Evolutionary conservation across 345 rosid genomes (phyloP), one percentile per base, ranked within the genome.

Genomic region (Combretum micranthum): DNA sequence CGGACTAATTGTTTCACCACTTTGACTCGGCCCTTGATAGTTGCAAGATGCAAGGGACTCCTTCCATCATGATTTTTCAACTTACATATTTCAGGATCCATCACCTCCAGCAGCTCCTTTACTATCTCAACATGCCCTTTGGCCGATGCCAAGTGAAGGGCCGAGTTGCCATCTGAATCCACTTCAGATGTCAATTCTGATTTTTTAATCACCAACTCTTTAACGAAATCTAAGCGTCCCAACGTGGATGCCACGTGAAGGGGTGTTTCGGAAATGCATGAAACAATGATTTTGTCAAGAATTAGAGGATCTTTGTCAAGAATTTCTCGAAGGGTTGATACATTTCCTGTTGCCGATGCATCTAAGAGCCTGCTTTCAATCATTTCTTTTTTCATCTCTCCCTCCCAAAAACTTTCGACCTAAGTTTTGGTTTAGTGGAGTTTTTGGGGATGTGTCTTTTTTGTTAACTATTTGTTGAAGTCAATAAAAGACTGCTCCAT

Each of bases 91-190:
- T 50, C 64, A 0, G 55, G 66, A 20, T 56, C 45, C 50, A n/a
- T 42, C 50, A n/a, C 57, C 1, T 20, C 17, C 42, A 72, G 47
- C 56, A 72, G 50, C 15, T 11, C 22, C 13, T 44, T 18, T 32
- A 64, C 67, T 13, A 72, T 53, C 54, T 64, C 60, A 0, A 53
- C 2, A 26, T 60, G 61, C 52, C 77, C 73, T 37, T 72, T 72
- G 19, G 64, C 70, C 7, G 77, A 56, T 14, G 77, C 72, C 9
- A 72, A 52, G 73, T 72, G 77, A 46, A 72, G 77, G 25, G 77
- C 60, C 47, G 70, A 51, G 63, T 42, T 47, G 25, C 67, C 63
- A 1, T 22, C 56, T 0, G 70, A 68, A 25, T 72, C 70, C 51
- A 60, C 42, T 47, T 67, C 77, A 46, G 56, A 44, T 42, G 65